These are phyloP conservation scores for Herpetomonas samuelpessoai DNA, from an alignment of 208 protist species.

Conservation along the genomic window DNA sequence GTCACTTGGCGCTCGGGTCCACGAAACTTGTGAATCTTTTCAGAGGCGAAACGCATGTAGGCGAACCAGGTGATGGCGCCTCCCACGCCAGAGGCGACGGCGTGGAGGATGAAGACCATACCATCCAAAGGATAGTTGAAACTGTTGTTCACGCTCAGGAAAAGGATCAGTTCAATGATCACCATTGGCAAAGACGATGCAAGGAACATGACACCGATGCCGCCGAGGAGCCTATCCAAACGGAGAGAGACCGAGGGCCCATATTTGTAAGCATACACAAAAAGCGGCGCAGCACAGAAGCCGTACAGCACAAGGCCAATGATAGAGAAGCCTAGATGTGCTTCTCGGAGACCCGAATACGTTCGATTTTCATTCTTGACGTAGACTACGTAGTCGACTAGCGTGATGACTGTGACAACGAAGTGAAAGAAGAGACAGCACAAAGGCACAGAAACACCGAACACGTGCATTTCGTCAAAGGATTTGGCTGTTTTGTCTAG, in stretches of 20 bases:
- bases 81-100: conserved; percentile 35
- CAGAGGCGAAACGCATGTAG: conserved; percentile 50
- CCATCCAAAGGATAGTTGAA: conserved; percentile 38
- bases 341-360: conserved; percentile 10
- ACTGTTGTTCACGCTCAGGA: conserved; percentile 14
- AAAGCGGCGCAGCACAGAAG: conserved; percentile 42
- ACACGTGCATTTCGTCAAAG: conserved; percentile 36
- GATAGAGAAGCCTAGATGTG: conserved; percentile 58
- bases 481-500: not conserved
- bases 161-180: conserved; percentile 44
- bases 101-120: conserved; percentile 50
- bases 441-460: conserved; percentile 56
- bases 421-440: conserved; percentile 67
- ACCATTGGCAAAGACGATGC: conserved; percentile 56
- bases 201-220: conserved; percentile 64
- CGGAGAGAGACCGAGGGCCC: conserved; percentile 30
- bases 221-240: conserved; percentile 27
- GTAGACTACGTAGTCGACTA: conserved; percentile 58
- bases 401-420: conserved; percentile 39
- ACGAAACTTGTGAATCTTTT: conserved; percentile 38
- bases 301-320: conserved; percentile 48
- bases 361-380: conserved; percentile 9
- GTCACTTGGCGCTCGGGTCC: conserved; percentile 64
- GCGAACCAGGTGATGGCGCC: conserved; percentile 54
- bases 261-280: conserved; percentile 86